Percentiles rank a stretch among this genome's conserved stretches.
Evolutionary conservation across 1,284 basidiomycete genomes (phyloP).

Genomic region (Pholiota adiposa): DNA sequence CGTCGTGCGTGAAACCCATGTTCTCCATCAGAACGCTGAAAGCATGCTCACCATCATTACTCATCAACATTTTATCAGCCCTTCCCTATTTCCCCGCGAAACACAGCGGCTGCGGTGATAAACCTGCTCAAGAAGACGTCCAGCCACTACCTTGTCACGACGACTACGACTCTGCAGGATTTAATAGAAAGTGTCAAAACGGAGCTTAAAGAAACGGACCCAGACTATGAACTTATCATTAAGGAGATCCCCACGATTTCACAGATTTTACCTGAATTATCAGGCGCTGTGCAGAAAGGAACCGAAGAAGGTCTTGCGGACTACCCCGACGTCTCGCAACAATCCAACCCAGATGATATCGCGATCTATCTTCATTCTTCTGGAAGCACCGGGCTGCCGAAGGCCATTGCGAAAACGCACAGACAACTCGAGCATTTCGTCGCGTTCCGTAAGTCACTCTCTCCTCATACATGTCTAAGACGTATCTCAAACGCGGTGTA

Average conservation of each 20-base stretch:
- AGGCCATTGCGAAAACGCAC: slow-evolving; percentile 24
- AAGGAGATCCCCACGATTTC: slow-evolving; percentile 25
- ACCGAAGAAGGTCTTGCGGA: slow-evolving; percentile 1
- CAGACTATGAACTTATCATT: slow-evolving; percentile 19
- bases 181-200: slow-evolving; percentile 23
- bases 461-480: not conserved
- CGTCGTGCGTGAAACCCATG: slow-evolving; percentile 11
- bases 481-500: not conserved
- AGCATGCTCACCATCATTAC: slow-evolving; percentile 1
- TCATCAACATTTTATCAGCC: slow-evolving; percentile 28
- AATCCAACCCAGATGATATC: slow-evolving; percentile 12
- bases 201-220: slow-evolving; percentile 14
- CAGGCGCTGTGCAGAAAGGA: not conserved
- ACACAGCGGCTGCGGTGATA: slow-evolving; percentile 30
- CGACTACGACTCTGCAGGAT: slow-evolving; percentile 22
- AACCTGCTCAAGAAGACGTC: slow-evolving; percentile 27
- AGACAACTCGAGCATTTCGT: slow-evolving; percentile 19
- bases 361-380: slow-evolving; percentile 28
- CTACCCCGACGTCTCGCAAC: slow-evolving; percentile 3
- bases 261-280: slow-evolving; percentile 7
- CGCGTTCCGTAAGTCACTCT: slow-evolving; percentile 14
- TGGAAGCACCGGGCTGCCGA: slow-evolving; percentile 29
- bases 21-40: not conserved
- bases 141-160: slow-evolving; percentile 30
- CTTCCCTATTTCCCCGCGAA: slow-evolving; percentile 35